phyloP scores from a whole-genome alignment of 1,284 basidiomycete genomes.

The Sporisorium exsertum region DNA sequence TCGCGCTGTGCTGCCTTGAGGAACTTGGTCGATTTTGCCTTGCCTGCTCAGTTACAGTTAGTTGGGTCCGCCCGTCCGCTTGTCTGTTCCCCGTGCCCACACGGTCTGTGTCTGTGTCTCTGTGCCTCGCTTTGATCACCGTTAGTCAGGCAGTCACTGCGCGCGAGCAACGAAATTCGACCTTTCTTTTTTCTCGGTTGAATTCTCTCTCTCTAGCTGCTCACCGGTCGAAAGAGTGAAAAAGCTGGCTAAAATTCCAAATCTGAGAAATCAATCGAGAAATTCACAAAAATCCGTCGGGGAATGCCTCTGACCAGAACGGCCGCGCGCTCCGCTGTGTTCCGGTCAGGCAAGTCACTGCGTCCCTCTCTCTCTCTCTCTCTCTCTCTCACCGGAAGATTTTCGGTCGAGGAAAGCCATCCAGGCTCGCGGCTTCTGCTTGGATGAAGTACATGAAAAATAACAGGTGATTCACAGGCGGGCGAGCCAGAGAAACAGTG shows the following conservation, averaged over 20 bases:
- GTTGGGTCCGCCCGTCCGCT: not conserved
- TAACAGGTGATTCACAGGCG: too few species aligned
- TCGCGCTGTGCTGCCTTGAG: constrained; percentile 8
- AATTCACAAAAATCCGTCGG: not conserved
- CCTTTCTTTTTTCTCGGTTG: not conserved
- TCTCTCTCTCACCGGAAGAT: too few species aligned
- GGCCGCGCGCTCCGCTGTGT: constrained; percentile 3
- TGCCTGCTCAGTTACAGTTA: constrained; percentile 5
- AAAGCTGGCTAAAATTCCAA: not conserved
- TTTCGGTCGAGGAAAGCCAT: too few species aligned
- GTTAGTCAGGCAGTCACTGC: not conserved
- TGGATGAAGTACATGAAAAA: too few species aligned
- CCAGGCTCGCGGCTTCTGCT: too few species aligned
- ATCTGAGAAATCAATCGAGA: not conserved
- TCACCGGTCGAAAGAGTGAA: constrained; percentile 1
- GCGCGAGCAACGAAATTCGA: not conserved
- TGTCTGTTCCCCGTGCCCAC: not conserved
- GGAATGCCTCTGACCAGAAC: not conserved
- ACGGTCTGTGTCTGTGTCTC: not conserved
- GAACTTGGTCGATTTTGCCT: not conserved
- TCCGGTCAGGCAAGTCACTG: not conserved
- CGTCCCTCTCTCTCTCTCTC: too few species aligned
- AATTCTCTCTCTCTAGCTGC: not conserved
- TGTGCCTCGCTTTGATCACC: constrained; percentile 9
- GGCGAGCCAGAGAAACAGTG: too few species aligned